These are phyloP conservation scores for Rostrohypoxylon terebratum DNA, from an alignment of 495 filamentous ascomycete genomes.

Conservation along the genomic window DNA sequence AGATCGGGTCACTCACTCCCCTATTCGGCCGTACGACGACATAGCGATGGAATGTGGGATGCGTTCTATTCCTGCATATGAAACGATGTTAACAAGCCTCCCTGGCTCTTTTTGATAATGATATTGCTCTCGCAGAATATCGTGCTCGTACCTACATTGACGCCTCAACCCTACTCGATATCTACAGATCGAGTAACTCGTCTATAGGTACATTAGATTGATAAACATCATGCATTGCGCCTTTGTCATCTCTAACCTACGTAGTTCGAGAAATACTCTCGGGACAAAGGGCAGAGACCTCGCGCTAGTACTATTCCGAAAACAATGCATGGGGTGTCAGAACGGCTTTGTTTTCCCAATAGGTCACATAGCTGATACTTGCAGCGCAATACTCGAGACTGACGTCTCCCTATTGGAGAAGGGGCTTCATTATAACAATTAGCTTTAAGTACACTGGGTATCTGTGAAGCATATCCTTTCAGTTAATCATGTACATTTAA, in stretches of 20 bases:
- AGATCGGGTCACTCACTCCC: not conserved
- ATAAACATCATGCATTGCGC: not conserved
- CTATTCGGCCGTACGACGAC: not conserved
- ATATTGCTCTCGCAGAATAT: not conserved
- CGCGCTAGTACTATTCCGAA: conserved; percentile 30
- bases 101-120: not conserved
- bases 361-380: conserved; percentile 8
- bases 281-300: conserved; percentile 20
- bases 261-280: conserved; percentile 12
- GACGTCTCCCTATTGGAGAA: not conserved
- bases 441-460: not conserved
- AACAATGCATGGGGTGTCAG: conserved; percentile 32
- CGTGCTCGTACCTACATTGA: not conserved
- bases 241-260: conserved; percentile 25
- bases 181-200: not conserved
- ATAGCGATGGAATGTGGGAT: conserved; percentile 6
- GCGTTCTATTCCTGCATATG: not conserved
- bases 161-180: no score
- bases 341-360: conserved; percentile 13
- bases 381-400: not conserved
- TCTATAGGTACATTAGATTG: not conserved
- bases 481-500: not conserved
- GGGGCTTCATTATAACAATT: not conserved
- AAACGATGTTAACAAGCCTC: not conserved
- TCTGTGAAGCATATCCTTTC: not conserved